Evolutionary conservation across 306 rosid species (phyloP).

Genomic region (Pachyrhizus erosus): DNA sequence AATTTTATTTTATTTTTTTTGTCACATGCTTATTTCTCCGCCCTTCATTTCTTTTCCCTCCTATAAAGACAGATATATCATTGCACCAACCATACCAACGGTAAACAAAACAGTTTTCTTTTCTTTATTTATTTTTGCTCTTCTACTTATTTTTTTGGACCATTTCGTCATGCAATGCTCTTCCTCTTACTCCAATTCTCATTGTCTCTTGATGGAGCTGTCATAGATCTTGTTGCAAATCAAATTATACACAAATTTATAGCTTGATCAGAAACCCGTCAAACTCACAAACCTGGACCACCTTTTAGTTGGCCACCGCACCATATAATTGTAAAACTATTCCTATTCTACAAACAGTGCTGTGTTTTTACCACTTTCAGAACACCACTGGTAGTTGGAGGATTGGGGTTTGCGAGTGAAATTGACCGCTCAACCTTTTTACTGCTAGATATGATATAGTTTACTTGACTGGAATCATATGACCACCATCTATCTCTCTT

Average conservation of each 20-base stretch:
- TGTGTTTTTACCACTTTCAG: slow-evolving; percentile 14
- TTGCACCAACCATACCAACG: too few species aligned
- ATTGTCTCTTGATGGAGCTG: neutral
- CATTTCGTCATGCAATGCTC: neutral
- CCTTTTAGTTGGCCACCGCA: neutral
- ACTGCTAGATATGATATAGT: slow-evolving; percentile 20
- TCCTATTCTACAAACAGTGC: neutral
- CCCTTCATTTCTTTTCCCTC: too few species aligned
- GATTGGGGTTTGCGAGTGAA: slow-evolving; percentile 21
- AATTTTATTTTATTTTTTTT: too few species aligned
- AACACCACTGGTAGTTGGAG: slow-evolving; percentile 25
- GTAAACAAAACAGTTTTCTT: neutral
- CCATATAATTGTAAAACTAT: slow-evolving; percentile 6
- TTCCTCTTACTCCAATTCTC: neutral
- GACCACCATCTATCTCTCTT: neutral
- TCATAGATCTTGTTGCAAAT: neutral
- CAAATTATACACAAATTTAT: neutral
- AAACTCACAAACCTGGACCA: slow-evolving; percentile 21
- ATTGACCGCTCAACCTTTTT: slow-evolving; percentile 27
- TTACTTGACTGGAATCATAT: neutral
- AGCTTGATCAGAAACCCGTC: neutral
- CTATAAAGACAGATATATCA: too few species aligned
- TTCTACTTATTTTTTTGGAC: neutral
- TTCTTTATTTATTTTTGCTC: neutral
- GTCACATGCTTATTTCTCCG: too few species aligned